Conservation (phyloP, 1,284 basidiomycete species). For the Rhodotorula sp. region DNA sequence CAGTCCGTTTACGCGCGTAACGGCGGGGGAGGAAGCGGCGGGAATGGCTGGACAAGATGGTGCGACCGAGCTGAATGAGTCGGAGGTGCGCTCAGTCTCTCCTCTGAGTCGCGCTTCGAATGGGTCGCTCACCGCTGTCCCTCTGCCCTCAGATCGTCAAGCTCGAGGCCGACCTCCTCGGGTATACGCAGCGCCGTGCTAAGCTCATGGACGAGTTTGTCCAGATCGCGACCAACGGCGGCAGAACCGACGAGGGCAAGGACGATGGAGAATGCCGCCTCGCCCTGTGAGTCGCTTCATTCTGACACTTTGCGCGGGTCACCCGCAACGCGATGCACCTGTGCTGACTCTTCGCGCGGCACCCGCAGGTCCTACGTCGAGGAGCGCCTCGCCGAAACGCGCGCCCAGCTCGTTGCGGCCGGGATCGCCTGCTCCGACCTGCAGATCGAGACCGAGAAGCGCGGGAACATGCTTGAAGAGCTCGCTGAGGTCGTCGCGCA, state of each 20-base stretch:
- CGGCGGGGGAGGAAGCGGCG: neutral
- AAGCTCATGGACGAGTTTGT: conserved; percentile 21
- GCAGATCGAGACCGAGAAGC: conserved; percentile 23
- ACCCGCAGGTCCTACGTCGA: conserved; percentile 20
- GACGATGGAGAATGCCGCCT: conserved; percentile 26
- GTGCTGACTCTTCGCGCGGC: too few relatives aligned
- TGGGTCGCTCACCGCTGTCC: neutral
- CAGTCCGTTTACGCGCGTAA: too few relatives aligned
- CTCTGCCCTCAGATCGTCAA: neutral
- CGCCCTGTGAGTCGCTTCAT: neutral
- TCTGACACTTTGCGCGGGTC: neutral
- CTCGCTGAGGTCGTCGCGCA: conserved; percentile 16
- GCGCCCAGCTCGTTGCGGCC: neutral
- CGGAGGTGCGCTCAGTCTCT: neutral
- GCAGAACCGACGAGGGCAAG: neutral
- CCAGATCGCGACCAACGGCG: conserved; percentile 20
- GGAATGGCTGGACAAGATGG: too few relatives aligned
- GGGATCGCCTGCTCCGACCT: conserved; percentile 1
- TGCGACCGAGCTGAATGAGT: neutral
- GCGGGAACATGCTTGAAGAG: conserved; percentile 16
- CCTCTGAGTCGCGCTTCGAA: neutral
- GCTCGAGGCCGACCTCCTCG: conserved; percentile 8
- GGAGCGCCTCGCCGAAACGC: conserved; percentile 17
- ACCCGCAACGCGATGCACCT: neutral
- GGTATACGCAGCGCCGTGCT: conserved; percentile 21